These are phyloP conservation scores for Vitis amurensis DNA, from an alignment of 164 flowering plant species.

Conservation along the genomic window DNA sequence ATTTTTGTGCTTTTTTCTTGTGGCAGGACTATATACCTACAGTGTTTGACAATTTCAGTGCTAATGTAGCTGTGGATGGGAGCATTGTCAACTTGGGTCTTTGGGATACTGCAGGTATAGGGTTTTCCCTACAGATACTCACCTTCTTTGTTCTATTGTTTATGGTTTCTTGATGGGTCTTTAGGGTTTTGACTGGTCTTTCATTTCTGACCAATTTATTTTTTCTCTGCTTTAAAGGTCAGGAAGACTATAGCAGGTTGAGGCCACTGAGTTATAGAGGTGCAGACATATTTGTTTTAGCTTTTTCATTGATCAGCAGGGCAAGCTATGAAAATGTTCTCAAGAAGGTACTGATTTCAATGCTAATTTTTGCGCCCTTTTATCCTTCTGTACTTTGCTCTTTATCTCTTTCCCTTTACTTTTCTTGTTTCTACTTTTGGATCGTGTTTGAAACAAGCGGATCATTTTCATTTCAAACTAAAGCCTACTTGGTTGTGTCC, in stretches of 20 bases:
- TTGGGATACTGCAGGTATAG: slow-evolving; percentile 97
- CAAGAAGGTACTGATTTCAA: slow-evolving; percentile 68
- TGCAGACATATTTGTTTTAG: slow-evolving; percentile 93
- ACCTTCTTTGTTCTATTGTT: background rate
- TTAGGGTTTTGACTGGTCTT: background rate
- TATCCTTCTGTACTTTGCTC: background rate
- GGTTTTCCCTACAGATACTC: background rate
- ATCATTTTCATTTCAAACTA: slow-evolving; percentile 14
- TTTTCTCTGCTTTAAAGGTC: slow-evolving; percentile 55
- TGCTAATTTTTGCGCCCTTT: background rate
- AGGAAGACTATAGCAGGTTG: slow-evolving; percentile 97
- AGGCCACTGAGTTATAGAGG: slow-evolving; percentile 99
- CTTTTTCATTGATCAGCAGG: slow-evolving; percentile 91
- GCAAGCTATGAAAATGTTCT: slow-evolving; percentile 99
- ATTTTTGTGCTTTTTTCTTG: background rate
- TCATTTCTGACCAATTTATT: background rate
- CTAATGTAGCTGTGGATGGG: slow-evolving; percentile 98
- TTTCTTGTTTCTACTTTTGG: background rate
- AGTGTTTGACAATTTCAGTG: slow-evolving; percentile 96
- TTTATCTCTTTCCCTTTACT: slow-evolving; percentile 2
- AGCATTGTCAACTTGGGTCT: slow-evolving; percentile 89
- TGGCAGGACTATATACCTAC: slow-evolving; percentile 93
- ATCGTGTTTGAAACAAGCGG: slow-evolving; percentile 21
- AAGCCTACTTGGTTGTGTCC: background rate
- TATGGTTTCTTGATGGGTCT: background rate